These are phyloP conservation scores for Pulveroboletus sp. DNA, from an alignment of 768 basidiomycete genomes.

Conservation along the genomic window DNA sequence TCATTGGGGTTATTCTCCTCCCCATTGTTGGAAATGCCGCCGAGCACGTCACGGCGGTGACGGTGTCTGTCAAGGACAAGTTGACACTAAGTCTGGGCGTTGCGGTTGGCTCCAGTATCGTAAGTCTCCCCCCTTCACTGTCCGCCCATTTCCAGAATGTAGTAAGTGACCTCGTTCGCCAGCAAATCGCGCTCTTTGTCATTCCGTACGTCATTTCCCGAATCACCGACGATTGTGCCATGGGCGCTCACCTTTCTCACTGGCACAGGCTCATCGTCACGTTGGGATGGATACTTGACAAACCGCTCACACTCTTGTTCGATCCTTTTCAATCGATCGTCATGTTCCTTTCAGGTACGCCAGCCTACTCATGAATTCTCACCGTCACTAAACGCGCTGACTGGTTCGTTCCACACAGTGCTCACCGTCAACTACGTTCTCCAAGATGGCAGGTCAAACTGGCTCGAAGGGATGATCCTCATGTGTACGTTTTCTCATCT, in stretches of 20 bases:
- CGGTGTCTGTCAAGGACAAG: conserved; percentile 87
- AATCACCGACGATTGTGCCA: background rate
- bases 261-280: conserved; percentile 60
- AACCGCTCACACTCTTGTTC: conserved; percentile 76
- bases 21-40: conserved; percentile 92
- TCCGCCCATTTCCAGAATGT: background rate
- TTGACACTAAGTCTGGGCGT: conserved; percentile 83
- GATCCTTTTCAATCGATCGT: conserved; percentile 74
- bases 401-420: conserved; percentile 35
- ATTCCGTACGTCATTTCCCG: conserved; percentile 43
- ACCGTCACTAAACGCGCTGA: too few relatives aligned
- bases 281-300: conserved; percentile 75
- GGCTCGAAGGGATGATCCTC: conserved; percentile 86
- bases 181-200: conserved; percentile 74
- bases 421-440: conserved; percentile 83
- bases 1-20: conserved; percentile 81
- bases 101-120: conserved; percentile 83
- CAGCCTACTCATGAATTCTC: too few relatives aligned
- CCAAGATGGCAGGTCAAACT: conserved; percentile 85
- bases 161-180: conserved; percentile 2
- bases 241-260: conserved; percentile 6
- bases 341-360: conserved; percentile 18
- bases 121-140: conserved; percentile 32
- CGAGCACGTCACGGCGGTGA: conserved; percentile 89
- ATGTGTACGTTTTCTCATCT: conserved; percentile 41